A percentile compares a stretch with the other conserved stretches of the same genome.
Conservation (phyloP, 1,139 yeast species). For the Debaryomyces nepalensis region DNA sequence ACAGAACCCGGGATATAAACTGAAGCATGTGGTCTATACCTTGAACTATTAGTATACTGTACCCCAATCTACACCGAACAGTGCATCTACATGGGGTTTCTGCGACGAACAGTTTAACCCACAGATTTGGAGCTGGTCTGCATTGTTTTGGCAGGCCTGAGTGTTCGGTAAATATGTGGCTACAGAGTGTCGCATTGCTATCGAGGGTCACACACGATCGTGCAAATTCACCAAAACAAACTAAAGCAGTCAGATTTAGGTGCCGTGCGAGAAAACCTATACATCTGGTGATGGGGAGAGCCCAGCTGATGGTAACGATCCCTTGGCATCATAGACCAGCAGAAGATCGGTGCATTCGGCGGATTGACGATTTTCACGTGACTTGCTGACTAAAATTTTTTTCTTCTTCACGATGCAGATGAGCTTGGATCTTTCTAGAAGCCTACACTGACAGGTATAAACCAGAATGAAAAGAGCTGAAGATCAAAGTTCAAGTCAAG, state of each 20-base stretch:
- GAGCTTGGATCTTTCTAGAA: conserved; percentile 8
- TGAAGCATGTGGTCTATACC: no score
- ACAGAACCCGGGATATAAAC: no score
- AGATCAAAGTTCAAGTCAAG: conserved; percentile 19
- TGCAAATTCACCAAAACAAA: not conserved
- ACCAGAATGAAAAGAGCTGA: conserved; percentile 28
- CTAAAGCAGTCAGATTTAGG: not conserved
- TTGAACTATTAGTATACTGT: no score
- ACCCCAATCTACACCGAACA: no score
- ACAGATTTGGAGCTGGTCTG: no score
- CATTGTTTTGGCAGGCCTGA: not conserved
- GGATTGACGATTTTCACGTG: conserved; percentile 10
- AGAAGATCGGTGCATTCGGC: not conserved
- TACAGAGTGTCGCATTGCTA: conserved; percentile 1
- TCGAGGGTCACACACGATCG: not conserved
- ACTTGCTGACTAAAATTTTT: conserved; percentile 3
- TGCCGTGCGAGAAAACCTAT: no score
- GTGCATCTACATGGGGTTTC: no score
- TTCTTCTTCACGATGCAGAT: conserved; percentile 3
- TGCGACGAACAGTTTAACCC: no score
- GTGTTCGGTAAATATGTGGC: conserved; percentile 6
- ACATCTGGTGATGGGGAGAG: no score
- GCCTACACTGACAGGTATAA: not conserved
- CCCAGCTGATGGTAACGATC: not conserved
- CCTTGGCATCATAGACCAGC: not conserved